A percentile compares a stretch with the other conserved stretches of the same genome.
phyloP scores from a whole-genome alignment of 2,329 filamentous ascomycete genomes.

The Sarocladium kiliense region DNA sequence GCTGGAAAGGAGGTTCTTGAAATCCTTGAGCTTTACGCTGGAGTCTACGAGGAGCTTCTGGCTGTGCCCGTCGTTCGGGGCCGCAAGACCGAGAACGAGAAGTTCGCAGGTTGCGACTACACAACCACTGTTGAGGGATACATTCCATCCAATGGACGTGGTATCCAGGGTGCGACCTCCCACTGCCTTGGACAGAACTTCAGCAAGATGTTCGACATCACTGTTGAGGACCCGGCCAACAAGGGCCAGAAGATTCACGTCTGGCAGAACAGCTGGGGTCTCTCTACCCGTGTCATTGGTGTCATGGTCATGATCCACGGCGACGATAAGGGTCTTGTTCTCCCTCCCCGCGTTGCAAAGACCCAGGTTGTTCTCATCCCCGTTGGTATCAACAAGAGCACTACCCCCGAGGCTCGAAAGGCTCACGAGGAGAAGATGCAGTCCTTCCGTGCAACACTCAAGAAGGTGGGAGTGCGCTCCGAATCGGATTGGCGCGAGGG shows the following conservation, averaged over 20 bases:
- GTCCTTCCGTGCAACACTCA: slow-evolving; percentile 62
- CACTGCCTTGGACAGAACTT: slow-evolving; percentile 97
- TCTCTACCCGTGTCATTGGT: slow-evolving; percentile 94
- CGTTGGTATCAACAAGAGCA: slow-evolving; percentile 88
- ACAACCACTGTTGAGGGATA: slow-evolving; percentile 97
- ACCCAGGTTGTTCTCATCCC: slow-evolving; percentile 83
- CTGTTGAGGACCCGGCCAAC: slow-evolving; percentile 83
- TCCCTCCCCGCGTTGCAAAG: slow-evolving; percentile 86
- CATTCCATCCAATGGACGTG: slow-evolving; percentile 90
- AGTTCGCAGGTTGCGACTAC: slow-evolving; percentile 94
- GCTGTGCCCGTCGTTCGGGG: slow-evolving; percentile 94
- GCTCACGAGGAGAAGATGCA: slow-evolving; percentile 73
- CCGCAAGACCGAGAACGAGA: slow-evolving; percentile 94
- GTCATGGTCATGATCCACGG: slow-evolving; percentile 99
- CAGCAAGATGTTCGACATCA: slow-evolving; percentile 98
- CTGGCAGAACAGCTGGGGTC: slow-evolving; percentile 99
- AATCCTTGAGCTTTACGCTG: slow-evolving; percentile 89
- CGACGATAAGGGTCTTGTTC: slow-evolving; percentile 90
- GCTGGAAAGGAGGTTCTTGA: slow-evolving; percentile 83
- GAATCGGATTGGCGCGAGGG: slow-evolving; percentile 83
- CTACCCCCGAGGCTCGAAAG: slow-evolving; percentile 70
- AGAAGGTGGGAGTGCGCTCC: slow-evolving; percentile 68
- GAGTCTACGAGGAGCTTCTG: slow-evolving; percentile 87
- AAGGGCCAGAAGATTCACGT: slow-evolving; percentile 78
- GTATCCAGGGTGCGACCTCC: slow-evolving; percentile 93